phyloP scores from a whole-genome alignment of 2,329 filamentous ascomycete genomes.

The Aspergillus transmontanensis region DNA sequence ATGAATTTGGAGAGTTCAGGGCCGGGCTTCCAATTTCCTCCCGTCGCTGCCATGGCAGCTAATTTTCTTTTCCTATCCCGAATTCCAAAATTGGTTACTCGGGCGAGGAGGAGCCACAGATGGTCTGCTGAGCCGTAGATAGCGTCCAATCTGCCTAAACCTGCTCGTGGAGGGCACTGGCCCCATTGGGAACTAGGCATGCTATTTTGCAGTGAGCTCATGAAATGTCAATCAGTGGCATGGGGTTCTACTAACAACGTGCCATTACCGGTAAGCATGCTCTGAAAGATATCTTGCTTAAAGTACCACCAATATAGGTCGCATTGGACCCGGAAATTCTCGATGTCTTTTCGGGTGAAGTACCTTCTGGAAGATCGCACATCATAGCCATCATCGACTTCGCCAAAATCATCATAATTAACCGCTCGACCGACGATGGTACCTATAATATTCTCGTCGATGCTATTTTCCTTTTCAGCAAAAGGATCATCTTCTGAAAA shows the following conservation, averaged over 20 bases:
- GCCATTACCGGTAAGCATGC: slow-evolving; percentile 80
- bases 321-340: slow-evolving; percentile 76
- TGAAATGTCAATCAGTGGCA: background rate
- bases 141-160: slow-evolving; percentile 74
- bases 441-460: slow-evolving; percentile 62
- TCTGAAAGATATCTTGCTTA: slow-evolving; percentile 92
- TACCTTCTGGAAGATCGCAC: slow-evolving; percentile 30
- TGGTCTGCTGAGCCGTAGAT: slow-evolving; percentile 90
- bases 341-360: slow-evolving; percentile 64
- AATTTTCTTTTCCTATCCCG: slow-evolving; percentile 79
- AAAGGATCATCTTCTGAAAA: slow-evolving; percentile 46
- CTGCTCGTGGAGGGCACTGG: slow-evolving; percentile 83
- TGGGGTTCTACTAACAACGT: slow-evolving; percentile 68
- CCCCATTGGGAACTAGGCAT: slow-evolving; percentile 80
- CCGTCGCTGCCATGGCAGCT: slow-evolving; percentile 63
- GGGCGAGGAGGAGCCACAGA: slow-evolving; percentile 76
- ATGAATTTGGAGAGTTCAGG: slow-evolving; percentile 50
- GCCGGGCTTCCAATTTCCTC: slow-evolving; percentile 58
- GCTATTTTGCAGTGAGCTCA: slow-evolving; percentile 49
- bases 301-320: slow-evolving; percentile 96
- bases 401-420: slow-evolving; percentile 61
- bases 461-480: slow-evolving; percentile 47
- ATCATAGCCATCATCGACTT: slow-evolving; percentile 41
- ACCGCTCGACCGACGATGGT: slow-evolving; percentile 60
- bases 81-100: slow-evolving; percentile 76